These are phyloP conservation scores for Vigna nakashimae DNA, from an alignment of 306 rosid species.

Conservation along the genomic window DNA sequence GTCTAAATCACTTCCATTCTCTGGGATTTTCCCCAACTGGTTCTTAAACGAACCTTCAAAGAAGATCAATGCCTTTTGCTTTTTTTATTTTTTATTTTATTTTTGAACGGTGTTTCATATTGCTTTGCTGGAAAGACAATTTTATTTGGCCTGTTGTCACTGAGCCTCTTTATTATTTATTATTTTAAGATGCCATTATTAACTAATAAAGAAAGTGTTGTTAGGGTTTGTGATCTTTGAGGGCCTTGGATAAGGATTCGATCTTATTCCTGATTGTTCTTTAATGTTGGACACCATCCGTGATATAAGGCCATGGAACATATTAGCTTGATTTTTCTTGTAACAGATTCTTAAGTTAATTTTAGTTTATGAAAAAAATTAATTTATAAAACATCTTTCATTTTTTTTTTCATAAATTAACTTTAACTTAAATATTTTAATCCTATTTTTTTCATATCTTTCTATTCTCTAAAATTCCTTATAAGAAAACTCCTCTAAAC, in stretches of 20 bases:
- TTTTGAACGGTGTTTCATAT: constrained; percentile 36
- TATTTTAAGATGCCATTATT: background rate
- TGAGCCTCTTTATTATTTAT: background rate
- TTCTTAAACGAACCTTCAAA: constrained; percentile 24
- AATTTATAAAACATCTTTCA: no score
- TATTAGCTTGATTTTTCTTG: no score
- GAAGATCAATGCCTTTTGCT: background rate
- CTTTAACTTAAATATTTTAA: no score
- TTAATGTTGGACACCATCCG: background rate
- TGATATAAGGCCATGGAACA: background rate
- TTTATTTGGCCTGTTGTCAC: background rate
- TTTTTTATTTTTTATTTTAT: background rate
- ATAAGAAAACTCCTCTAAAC: background rate
- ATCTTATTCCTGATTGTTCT: background rate
- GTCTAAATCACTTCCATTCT: constrained; percentile 25
- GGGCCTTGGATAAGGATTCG: constrained; percentile 14
- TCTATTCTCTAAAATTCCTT: no score
- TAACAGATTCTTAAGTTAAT: no score
- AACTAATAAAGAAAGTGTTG: constrained; percentile 13
- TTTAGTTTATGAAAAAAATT: no score
- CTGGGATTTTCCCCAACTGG: constrained; percentile 27
- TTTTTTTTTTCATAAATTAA: no score
- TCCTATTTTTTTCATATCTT: no score
- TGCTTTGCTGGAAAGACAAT: constrained; percentile 44
- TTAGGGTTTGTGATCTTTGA: constrained; percentile 39